phyloP scores from a whole-genome alignment of 805 yeast genomes.

The Zygosaccharomyces pseudorouxii region DNA sequence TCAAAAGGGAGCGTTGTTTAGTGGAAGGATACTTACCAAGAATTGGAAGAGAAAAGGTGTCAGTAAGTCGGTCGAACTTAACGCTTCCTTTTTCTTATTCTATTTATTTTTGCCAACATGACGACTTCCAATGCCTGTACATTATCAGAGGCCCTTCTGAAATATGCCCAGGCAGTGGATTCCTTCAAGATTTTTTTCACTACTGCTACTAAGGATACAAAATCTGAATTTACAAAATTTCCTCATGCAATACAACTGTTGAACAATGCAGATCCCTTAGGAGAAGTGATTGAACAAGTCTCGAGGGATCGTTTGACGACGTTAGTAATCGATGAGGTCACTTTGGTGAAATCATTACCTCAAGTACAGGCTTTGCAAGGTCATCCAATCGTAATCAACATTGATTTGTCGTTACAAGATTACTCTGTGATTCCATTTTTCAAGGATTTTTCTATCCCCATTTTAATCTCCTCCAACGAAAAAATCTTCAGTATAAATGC shows the following conservation, averaged over 20 bases:
- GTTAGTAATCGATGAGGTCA: slow-evolving; percentile 48
- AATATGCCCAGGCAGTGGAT: slow-evolving; percentile 13
- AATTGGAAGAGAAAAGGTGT: background rate
- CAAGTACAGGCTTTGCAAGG: slow-evolving; percentile 41
- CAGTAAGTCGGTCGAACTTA: background rate
- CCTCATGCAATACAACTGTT: slow-evolving; percentile 21
- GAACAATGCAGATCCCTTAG: slow-evolving; percentile 33
- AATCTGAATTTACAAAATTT: slow-evolving; percentile 11
- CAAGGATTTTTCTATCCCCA: slow-evolving; percentile 61
- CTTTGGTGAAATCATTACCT: slow-evolving; percentile 58
- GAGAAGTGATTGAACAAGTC: slow-evolving; percentile 17
- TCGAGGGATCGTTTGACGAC: slow-evolving; percentile 35
- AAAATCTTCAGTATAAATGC: slow-evolving; percentile 52
- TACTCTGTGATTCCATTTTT: slow-evolving; percentile 65
- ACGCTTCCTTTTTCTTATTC: background rate
- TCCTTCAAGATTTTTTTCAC: slow-evolving; percentile 21
- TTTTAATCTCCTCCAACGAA: slow-evolving; percentile 61
- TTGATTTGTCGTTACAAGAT: slow-evolving; percentile 55
- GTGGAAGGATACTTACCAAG: background rate
- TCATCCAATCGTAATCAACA: slow-evolving; percentile 53
- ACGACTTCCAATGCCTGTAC: slow-evolving; percentile 9
- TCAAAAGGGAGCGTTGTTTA: background rate
- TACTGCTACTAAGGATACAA: slow-evolving; percentile 17
- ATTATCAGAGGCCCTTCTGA: slow-evolving; percentile 14
- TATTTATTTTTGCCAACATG: slow-evolving; percentile 5